Conservation (phyloP, 352 stramenopile genomes). For the Peronospora farinosa region DNA sequence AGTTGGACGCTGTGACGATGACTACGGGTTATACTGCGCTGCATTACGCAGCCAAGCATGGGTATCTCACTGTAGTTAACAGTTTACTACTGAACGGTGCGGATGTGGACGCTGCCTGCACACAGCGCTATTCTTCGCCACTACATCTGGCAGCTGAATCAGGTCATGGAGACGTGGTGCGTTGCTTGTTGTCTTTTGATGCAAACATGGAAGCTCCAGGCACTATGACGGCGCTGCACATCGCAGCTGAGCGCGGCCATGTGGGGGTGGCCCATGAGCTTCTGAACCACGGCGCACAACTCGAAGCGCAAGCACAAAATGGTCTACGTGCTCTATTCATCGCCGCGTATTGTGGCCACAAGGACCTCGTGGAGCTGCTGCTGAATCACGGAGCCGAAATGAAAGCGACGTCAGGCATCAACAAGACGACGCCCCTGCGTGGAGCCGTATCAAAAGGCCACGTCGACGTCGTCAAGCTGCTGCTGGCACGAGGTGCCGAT, state of each 20-base stretch:
- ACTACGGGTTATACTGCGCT: conserved; percentile 44
- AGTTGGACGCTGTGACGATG: conserved; percentile 33
- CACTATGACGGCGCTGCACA: conserved; percentile 51
- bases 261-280: conserved; percentile 35
- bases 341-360: conserved; percentile 45
- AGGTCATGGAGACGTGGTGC: conserved; percentile 45
- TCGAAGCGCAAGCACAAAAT: conserved; percentile 41
- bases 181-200: conserved; percentile 44
- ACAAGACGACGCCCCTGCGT: conserved; percentile 42
- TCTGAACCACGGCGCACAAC: conserved; percentile 33
- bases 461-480: conserved; percentile 30
- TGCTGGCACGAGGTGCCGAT: conserved; percentile 37
- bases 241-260: conserved; percentile 47
- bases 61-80: conserved; percentile 49
- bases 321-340: conserved; percentile 42
- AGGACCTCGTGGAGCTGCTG: conserved; percentile 35
- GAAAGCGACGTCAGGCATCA: conserved; percentile 36
- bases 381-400: conserved; percentile 36
- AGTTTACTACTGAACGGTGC: conserved; percentile 47
- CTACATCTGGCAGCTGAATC: conserved; percentile 48
- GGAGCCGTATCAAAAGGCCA: conserved; percentile 39
- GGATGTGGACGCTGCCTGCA: conserved; percentile 40
- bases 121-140: conserved; percentile 29
- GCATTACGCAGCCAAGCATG: conserved; percentile 47
- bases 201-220: conserved; percentile 36